Base-by-base conservation (phyloP, 768 basidiomycete species). In the Serendipita sp. region DNA sequence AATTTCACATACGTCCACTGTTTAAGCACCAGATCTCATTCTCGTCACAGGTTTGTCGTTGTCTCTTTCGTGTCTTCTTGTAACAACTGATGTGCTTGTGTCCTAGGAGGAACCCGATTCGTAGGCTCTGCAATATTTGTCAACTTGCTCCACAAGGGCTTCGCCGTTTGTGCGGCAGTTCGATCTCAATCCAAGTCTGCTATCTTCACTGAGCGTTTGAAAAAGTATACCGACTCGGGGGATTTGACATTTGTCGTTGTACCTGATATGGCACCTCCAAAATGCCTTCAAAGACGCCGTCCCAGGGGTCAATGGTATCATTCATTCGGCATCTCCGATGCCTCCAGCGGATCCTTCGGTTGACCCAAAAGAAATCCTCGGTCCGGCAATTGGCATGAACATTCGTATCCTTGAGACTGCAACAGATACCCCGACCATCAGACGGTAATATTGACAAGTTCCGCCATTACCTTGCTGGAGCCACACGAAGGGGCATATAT, bases 231-330 rank as follows among this genome's bases (percentile, higher is more conserved):
- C 41, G 37, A 45, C 10, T 28, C 56, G 1, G 56, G 56, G 16
- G 32, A 60, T 11, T 2, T 60, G 8, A 32, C 56, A 4, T 60
- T 60, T n/a, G 34, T 35, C 16, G 34, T 37, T 11, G 28, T 60
- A 16, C 24, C 24, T 24, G 24, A 24, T 24, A 24, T 24, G 24
- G 24, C 24, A 24, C 24, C 24, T 24, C 24, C 24, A 24, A 24
- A 24, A 81, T 3, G 86, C 85, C 0, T 93, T 90, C 67, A 88
- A 92, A 71, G 83, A 88, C 62, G 88, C 84, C 0, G 85, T 91
- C 66, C 81, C 83, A 71, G 88, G 80, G 0, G 83, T 91, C 4
- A 83, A 88, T 66, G 89, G 79, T 0, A 81, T 92, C 60, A 78
- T 76, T 44, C 88, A 89, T 69, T 82, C 78, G 13, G 86, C 86